These are phyloP conservation scores for Salix purpurea DNA, from an alignment of 345 rosid species.

Conservation along the genomic window DNA sequence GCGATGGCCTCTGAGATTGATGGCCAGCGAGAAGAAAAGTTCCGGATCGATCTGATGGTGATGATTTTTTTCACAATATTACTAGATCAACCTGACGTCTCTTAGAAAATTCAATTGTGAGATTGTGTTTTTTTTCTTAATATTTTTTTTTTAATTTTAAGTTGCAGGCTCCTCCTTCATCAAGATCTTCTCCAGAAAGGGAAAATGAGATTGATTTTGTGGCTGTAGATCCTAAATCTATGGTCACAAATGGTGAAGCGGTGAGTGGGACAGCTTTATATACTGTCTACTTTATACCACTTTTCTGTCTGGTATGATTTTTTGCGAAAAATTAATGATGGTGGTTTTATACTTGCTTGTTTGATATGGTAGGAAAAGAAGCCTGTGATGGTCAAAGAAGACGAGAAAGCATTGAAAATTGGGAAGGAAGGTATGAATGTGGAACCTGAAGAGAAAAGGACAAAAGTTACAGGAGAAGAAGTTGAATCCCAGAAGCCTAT, in stretches of 20 bases:
- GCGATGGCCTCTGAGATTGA: conserved; percentile 37
- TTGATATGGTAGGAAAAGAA: conserved; percentile 46
- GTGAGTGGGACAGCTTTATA: conserved; percentile 48
- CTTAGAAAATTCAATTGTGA: neutral
- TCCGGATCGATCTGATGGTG: conserved; percentile 99
- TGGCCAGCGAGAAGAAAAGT: conserved; percentile 59
- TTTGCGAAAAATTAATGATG: conserved; percentile 11
- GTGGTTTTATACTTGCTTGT: conserved; percentile 8
- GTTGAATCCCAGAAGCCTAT: conserved; percentile 45
- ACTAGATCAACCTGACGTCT: neutral
- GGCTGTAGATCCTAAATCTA: conserved; percentile 58
- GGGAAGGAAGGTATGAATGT: conserved; percentile 36
- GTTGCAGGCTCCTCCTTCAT: conserved; percentile 79
- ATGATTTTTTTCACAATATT: conserved; percentile 13
- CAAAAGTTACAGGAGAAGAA: conserved; percentile 31
- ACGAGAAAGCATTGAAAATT: conserved; percentile 33
- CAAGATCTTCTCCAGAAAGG: conserved; percentile 81
- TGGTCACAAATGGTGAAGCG: conserved; percentile 49
- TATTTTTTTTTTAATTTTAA: neutral
- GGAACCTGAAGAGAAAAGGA: conserved; percentile 48
- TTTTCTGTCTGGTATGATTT: neutral
- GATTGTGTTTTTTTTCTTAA: neutral
- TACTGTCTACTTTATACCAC: neutral
- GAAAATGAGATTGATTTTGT: conserved; percentile 55
- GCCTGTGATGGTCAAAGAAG: conserved; percentile 39